Evolutionary conservation across 2,329 filamentous ascomycete species (phyloP).

Genomic region (Stachybotrys chlorohalonatus): DNA sequence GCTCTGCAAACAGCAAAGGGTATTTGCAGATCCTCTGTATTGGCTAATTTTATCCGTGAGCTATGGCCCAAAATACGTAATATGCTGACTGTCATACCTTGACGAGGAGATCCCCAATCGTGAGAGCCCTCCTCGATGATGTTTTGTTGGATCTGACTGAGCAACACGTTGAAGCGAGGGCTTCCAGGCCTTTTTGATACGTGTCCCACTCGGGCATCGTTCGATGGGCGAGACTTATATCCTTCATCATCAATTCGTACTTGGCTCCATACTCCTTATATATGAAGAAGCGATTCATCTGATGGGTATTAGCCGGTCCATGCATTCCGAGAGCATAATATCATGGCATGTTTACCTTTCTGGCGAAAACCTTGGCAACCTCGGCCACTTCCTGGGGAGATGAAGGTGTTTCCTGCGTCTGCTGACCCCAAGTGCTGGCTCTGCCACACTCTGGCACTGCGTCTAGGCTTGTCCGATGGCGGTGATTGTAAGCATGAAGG

Average conservation of each 20-base stretch:
- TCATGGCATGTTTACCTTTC: constrained; percentile 34
- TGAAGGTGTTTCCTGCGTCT: constrained; percentile 41
- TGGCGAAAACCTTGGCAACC: constrained; percentile 51
- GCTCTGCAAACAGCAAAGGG: constrained; percentile 74
- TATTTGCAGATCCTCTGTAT: constrained; percentile 91
- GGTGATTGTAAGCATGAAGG: not conserved
- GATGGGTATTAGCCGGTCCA: constrained; percentile 4
- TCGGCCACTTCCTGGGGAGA: constrained; percentile 52
- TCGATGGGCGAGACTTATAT: constrained; percentile 60
- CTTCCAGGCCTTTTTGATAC: constrained; percentile 80
- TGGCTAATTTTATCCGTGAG: constrained; percentile 44
- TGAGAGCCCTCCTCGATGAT: constrained; percentile 65
- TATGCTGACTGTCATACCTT: constrained; percentile 50
- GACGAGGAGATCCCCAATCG: constrained; percentile 77
- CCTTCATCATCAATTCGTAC: constrained; percentile 76
- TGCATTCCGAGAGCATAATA: not conserved
- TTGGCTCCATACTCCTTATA: constrained; percentile 92
- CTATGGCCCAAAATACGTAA: not conserved
- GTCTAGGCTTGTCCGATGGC: constrained; percentile 38
- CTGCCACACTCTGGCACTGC: constrained; percentile 31
- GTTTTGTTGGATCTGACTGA: constrained; percentile 57
- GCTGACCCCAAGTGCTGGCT: constrained; percentile 31
- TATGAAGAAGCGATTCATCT: constrained; percentile 75
- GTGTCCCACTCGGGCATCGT: constrained; percentile 65
- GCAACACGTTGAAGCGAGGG: constrained; percentile 64